Conservation (phyloP, 768 basidiomycete species). For the Tremella yokohamensis region DNA sequence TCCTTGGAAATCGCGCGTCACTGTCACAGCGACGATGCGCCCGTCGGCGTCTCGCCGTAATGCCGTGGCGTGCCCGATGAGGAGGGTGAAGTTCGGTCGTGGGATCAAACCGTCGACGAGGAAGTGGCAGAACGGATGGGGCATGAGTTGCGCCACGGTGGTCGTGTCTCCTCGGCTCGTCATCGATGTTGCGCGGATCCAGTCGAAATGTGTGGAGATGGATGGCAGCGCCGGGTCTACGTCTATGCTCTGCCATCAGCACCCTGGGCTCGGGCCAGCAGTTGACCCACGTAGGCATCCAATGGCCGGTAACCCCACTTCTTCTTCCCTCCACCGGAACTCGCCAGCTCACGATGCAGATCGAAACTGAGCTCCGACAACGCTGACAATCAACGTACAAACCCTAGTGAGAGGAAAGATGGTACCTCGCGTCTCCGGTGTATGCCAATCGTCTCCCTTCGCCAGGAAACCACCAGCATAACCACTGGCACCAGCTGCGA, state of each 20-base stretch:
- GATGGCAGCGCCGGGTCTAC: background rate
- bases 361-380: slow-evolving; percentile 65
- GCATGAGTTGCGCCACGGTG: too few relatives aligned
- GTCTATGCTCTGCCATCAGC: background rate
- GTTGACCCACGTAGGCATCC: slow-evolving; percentile 32
- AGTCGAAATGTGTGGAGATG: slow-evolving; percentile 12
- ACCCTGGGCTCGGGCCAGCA: background rate
- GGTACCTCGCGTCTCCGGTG: slow-evolving; percentile 14
- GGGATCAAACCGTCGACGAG: background rate
- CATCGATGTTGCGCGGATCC: slow-evolving; percentile 3
- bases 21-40: slow-evolving; percentile 8
- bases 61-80: slow-evolving; percentile 23
- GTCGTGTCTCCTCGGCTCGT: too few relatives aligned
- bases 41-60: background rate
- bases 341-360: slow-evolving; percentile 69
- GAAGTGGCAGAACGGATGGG: too few relatives aligned
- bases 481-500: slow-evolving; percentile 54
- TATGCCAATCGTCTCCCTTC: slow-evolving; percentile 62
- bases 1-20: slow-evolving; percentile 9
- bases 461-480: slow-evolving; percentile 58
- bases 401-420: too few relatives aligned
- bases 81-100: slow-evolving; percentile 18
- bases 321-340: slow-evolving; percentile 62
- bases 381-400: slow-evolving; percentile 2
- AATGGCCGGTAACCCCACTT: slow-evolving; percentile 77